phyloP scores from a whole-genome alignment of 805 yeast species.

The Debaryomyces castellii region DNA sequence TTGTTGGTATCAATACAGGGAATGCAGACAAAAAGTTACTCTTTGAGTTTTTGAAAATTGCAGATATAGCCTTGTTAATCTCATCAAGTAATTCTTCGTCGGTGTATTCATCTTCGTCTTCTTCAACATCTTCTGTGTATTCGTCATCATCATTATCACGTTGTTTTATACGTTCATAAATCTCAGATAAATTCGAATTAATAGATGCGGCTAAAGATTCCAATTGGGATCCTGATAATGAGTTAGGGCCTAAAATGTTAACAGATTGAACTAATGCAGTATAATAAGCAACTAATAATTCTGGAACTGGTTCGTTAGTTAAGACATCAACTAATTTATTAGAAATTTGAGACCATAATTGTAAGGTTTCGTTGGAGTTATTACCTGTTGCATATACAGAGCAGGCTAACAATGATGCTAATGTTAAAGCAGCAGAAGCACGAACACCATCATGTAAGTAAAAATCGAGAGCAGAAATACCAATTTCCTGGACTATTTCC shows the following conservation, averaged over 20 bases:
- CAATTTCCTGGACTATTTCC: slow-evolving; percentile 74
- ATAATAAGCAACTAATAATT: slow-evolving; percentile 76
- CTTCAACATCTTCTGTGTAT: slow-evolving; percentile 82
- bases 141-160: slow-evolving; percentile 81
- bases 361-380: slow-evolving; percentile 59
- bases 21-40: slow-evolving; percentile 62
- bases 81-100: slow-evolving; percentile 92
- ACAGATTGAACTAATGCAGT: slow-evolving; percentile 66
- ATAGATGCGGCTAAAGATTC: slow-evolving; percentile 58
- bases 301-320: slow-evolving; percentile 78
- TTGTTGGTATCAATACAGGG: slow-evolving; percentile 60
- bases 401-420: slow-evolving; percentile 73
- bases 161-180: slow-evolving; percentile 65
- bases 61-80: slow-evolving; percentile 69
- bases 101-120: slow-evolving; percentile 79
- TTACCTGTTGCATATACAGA: slow-evolving; percentile 56
- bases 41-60: slow-evolving; percentile 64
- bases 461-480: slow-evolving; percentile 86
- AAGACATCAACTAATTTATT: slow-evolving; percentile 67
- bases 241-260: slow-evolving; percentile 63
- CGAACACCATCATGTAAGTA: slow-evolving; percentile 94
- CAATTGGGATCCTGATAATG: slow-evolving; percentile 57
- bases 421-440: slow-evolving; percentile 81
- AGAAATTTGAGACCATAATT: slow-evolving; percentile 71
- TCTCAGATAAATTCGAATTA: slow-evolving; percentile 60